Evolutionary conservation across 2,329 filamentous ascomycete species (phyloP), one percentile per base, ranked within the genome.

Genomic region (Cladobotryum mycophilum): DNA sequence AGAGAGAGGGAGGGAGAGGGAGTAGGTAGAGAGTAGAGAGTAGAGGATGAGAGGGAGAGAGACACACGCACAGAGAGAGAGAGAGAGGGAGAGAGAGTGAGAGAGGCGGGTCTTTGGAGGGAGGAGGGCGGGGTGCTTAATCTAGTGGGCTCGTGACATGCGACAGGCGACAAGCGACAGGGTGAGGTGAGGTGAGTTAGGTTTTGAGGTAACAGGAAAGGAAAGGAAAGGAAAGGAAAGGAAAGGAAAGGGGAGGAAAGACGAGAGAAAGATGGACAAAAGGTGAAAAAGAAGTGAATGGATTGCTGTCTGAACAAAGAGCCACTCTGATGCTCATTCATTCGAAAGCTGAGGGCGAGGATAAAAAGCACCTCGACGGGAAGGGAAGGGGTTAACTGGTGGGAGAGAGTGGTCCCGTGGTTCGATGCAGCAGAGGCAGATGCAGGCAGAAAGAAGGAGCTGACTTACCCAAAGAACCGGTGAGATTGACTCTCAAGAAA

Each of bases 101-200:
- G 38, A 43, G 37, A 14, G 51, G 50, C 51, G 50, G 53, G 53
- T 55, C 50, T 20, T 45, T 49, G 36, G 47, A 53, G 50, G 50
- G 41, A 49, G 40, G 49, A 45, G 47, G 53, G 48, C 53, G 50
- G 53, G 50, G 52, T 53, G 52, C 52, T 53, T 53, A 53, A 53
- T 38, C 25, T 48, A 41, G 52, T 51, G 52, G 52, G 48, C 52
- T 53, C 50, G 53, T 49, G 50, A 55, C 53, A 53, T 50, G 51
- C 50, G 52, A 49, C 49, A 49, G 42, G 46, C 53, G 53, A 54
- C 53, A 35, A 48, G 52, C 49, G 45, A 49, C 47, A 41, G 17
- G 51, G 52, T 47, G 45, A 49, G 37, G 46, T 50, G 53, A 54
- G 49, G 25, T 45, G 52, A 20, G 20, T 20, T 45, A 41, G 46